A percentile compares a stretch with the other conserved stretches of the same genome.
phyloP scores from a whole-genome alignment of 805 yeast genomes.

The Candida sanyiensis region DNA sequence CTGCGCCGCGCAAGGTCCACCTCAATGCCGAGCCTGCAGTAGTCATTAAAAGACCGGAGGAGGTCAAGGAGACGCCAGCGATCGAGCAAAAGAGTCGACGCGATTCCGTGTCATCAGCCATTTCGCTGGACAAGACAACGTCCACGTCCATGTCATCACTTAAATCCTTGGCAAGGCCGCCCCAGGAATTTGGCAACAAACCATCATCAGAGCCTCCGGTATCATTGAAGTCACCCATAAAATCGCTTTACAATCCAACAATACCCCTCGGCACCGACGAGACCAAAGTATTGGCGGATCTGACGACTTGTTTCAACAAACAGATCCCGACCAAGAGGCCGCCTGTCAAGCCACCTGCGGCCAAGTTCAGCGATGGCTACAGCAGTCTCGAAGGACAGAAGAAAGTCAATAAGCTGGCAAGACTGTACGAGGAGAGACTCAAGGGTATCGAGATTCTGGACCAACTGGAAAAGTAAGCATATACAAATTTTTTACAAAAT shows the following conservation, averaged over 20 bases:
- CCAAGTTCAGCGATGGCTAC: slow-evolving; percentile 27
- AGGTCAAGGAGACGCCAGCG: slow-evolving; percentile 14
- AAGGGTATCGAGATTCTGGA: slow-evolving; percentile 30
- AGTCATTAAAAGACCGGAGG: slow-evolving; percentile 10
- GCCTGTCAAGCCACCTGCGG: slow-evolving; percentile 11
- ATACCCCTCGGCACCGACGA: slow-evolving; percentile 8
- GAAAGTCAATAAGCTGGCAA: slow-evolving; percentile 58
- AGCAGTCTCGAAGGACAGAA: slow-evolving; percentile 34
- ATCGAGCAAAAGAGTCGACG: slow-evolving; percentile 11
- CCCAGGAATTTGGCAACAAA: no score
- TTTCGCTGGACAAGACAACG: slow-evolving; percentile 12
- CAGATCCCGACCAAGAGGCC: slow-evolving; percentile 6
- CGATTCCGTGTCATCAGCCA: slow-evolving; percentile 15
- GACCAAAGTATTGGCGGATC: slow-evolving; percentile 18
- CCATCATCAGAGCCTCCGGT: no score
- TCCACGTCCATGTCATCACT: slow-evolving; percentile 5
- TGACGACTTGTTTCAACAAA: slow-evolving; percentile 21
- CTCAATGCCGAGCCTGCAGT: slow-evolving; percentile 8
- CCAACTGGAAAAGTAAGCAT: background rate
- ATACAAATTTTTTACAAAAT: background rate
- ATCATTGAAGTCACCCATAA: background rate
- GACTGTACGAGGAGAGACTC: slow-evolving; percentile 54
- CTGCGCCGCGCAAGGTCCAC: slow-evolving; percentile 18
- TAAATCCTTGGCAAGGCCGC: no score
- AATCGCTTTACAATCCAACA: slow-evolving; percentile 3